Base-by-base conservation (phyloP, 805 yeast species). In the Myxozyma sirexii region DNA sequence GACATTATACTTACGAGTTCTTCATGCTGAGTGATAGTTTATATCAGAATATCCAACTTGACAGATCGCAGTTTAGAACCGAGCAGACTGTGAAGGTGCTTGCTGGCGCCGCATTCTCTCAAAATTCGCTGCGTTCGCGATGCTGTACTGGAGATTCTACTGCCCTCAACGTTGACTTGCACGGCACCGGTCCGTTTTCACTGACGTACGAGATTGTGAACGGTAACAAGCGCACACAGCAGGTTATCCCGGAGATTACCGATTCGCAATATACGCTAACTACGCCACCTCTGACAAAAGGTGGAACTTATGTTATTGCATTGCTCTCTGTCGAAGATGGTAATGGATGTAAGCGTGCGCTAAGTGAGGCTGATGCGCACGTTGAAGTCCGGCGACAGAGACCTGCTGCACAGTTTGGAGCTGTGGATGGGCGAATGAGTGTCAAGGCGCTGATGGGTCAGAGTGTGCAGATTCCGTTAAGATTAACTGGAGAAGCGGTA, bases 181-280 rank as follows among this genome's bases (percentile, higher is more conserved):
- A 82, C 50, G 99, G 99, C 13, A 84, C 85, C 64, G 82, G 87
- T 0, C 98, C 98, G 3, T 90, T 87, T 66, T 76, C 81, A 1
- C 77, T 94, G 55, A 78, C 77, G 23, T 92, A 91, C 72, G 88
- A 84, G 55, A 75, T 93, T 23, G 72, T 87, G 19, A 86, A 86
- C 54, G 81, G 79, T 2, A 73, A 75, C 60, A 79, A 80, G 62
- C 76, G 83, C 63, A 70, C 76, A 13, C 73, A 82, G 4, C 79
- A 74, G 49, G 71, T 73, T 0, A 71, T 80, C 5, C 75, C 76
- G 8, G 77, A 77, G 44, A 79, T 84, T 46, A 66, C 65, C 2
- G 71, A 70, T 0, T 71, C 76, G 56, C 63, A 66, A 0, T 77
- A 78, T 57, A 48, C 69, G 0, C 78, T 90, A n/a, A 66, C 71